Evolutionary conservation across 768 basidiomycete genomes (phyloP), one percentile per base, ranked within the genome.

Genomic region (Pilatotrama ljubarskyi): DNA sequence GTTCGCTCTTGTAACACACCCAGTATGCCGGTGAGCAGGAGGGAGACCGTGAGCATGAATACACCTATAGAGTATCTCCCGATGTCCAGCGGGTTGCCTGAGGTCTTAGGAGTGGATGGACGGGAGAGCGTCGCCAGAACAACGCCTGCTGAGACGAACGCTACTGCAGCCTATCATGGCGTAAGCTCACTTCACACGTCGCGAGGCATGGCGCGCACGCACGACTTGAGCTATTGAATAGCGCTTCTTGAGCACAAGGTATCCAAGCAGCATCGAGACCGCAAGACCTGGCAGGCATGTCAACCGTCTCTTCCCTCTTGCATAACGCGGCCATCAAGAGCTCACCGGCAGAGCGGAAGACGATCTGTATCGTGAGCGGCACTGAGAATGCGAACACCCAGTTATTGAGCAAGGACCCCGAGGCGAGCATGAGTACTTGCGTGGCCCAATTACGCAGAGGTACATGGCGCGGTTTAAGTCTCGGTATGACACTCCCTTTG

Each of bases 271-370:
- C 87, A 93, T 91, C 11, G 90, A 90, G 1, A 92, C 82, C 7
- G 85, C 84, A 25, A 92, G 77, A 25, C 90, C 90, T 92, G 55
- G 5, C 5, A 22, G 5, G 25, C 13, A 13, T 25, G 2, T 20
- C 20, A 15, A 15, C 11, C 37, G 29, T n/a, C 25, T 13, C 14
- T 38, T 38, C 24, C 58, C n/a, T 36, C 25, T 53, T 20, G 11
- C 2, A 25, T 8, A 48, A 59, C 26, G 38, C 60, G 71, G 68
- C 41, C 11, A 29, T 44, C 3, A 22, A 17, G 14, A 9, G 66
- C 76, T 55, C 53, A 87, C 91, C 91, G 40, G 89, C 91, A 51
- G 90, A 92, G 37, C 93, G 84, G 71, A 93, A 91, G 25, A 95
- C 85, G 64, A 95, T 93, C 64, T 91, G 84, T 3, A 95, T 74